Percentiles rank a stretch among this genome's conserved stretches.
These are phyloP conservation scores for Spergularia marina DNA, from an alignment of 148 eudicot genomes.

Conservation along the genomic window DNA sequence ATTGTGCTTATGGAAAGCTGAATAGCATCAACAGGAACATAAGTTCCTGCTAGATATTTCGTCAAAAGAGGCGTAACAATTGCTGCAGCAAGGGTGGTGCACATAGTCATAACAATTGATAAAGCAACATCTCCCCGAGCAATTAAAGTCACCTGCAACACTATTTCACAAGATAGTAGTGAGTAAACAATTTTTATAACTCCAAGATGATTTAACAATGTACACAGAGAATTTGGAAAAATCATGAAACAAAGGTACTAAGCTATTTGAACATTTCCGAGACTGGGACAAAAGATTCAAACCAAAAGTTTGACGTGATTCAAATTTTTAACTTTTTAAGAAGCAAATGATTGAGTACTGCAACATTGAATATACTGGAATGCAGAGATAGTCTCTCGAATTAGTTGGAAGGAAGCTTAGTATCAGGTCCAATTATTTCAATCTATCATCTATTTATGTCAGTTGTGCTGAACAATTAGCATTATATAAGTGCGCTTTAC, in stretches of 20 bases:
- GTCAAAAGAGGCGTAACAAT: constrained; percentile 61
- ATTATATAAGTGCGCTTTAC: no score
- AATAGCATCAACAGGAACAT: constrained; percentile 60
- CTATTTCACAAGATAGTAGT: constrained; percentile 32
- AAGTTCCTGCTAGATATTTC: constrained; percentile 58
- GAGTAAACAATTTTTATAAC: constrained; percentile 14
- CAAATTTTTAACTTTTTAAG: no score
- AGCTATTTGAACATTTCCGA: no score
- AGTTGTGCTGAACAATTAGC: no score
- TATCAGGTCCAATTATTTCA: no score
- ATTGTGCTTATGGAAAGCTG: constrained; percentile 65
- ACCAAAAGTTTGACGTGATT: no score
- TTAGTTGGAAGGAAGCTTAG: no score
- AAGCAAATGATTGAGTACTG: no score
- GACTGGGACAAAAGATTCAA: no score
- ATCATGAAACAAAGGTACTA: neutral
- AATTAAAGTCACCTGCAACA: constrained; percentile 64
- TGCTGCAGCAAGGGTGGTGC: constrained; percentile 67
- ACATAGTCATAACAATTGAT: constrained; percentile 65
- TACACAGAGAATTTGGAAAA: neutral
- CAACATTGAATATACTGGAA: no score
- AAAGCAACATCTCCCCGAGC: constrained; percentile 69
- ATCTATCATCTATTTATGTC: no score
- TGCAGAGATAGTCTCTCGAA: no score
- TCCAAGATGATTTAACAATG: neutral